Evolutionary conservation across 805 yeast genomes (phyloP), one percentile per base, ranked within the genome.

Genomic region (Cyberlindnera petersonii): DNA sequence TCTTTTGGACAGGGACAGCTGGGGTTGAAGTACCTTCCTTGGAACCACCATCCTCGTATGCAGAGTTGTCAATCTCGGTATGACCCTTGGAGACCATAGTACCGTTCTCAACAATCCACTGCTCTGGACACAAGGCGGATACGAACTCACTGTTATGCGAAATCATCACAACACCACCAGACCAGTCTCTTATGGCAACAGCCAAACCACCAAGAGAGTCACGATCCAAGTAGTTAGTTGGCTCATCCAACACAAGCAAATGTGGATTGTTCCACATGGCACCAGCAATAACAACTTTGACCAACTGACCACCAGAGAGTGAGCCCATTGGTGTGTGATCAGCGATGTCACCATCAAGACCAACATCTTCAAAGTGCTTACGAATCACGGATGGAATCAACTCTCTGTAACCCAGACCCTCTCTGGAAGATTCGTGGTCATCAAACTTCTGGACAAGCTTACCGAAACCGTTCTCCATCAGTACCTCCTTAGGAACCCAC

Each of bases 261-360:
- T 91, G 98, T 15, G 98, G 98, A 61, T 91, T 93, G 68, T 93
- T 91, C 98, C 98, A 91, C 93, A 91, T 91, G 49, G 98, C 97
- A 67, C 98, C 98, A 11, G 98, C 98, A 69, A 91, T 91, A 44
- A 91, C 98, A 48, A 91, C 98, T 67, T 91, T 91, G 45, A 91
- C 98, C 61, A 91, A 75, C 70, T 91, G 98, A 56, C 98, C 98
- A 62, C 98, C 98, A 19, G 97, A 88, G 48, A 91, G 72, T 6
- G 96, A 86, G 18, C 98, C 97, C 76, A 91, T 71, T 38, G 96
- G 96, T 15, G 97, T 91, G 65, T 91, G 98, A 64, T 93, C 96
- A 26, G 98, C 98, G 68, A 91, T 89, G 58, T 91, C 98, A 52
- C 97, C 94, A 57, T 93, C 98, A 52, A 91, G 74, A 44, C 98